These are phyloP conservation scores for Russula earlei DNA, from an alignment of 768 basidiomycete genomes.

Conservation along the genomic window DNA sequence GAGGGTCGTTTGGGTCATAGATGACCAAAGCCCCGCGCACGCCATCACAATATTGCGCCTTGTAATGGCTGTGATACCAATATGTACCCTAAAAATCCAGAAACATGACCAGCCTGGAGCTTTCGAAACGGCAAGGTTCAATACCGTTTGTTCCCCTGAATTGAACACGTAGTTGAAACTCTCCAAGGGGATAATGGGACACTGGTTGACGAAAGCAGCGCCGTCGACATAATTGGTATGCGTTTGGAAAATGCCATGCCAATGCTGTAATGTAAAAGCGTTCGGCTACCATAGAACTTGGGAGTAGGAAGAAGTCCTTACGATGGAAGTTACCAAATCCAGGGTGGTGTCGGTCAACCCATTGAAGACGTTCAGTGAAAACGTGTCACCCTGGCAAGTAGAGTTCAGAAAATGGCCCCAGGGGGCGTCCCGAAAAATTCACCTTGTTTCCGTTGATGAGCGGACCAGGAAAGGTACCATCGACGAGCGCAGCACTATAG, in stretches of 20 bases:
- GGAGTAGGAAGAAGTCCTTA: slow-evolving; percentile 16
- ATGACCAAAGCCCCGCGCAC: slow-evolving; percentile 25
- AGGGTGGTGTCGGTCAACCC: slow-evolving; percentile 35
- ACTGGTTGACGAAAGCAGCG: slow-evolving; percentile 31
- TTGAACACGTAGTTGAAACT: slow-evolving; percentile 36
- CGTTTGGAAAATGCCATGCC: slow-evolving; percentile 42
- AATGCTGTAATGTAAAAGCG: slow-evolving; percentile 32
- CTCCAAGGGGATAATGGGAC: slow-evolving; percentile 34
- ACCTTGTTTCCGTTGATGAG: slow-evolving; percentile 33
- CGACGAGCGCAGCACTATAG: slow-evolving; percentile 33
- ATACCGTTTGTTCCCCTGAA: slow-evolving; percentile 27
- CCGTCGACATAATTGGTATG: slow-evolving; percentile 38
- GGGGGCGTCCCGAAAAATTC: not conserved
- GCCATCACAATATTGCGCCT: slow-evolving; percentile 33
- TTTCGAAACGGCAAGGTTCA: slow-evolving; percentile 25
- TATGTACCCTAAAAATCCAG: slow-evolving; percentile 20
- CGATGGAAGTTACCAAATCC: slow-evolving; percentile 41
- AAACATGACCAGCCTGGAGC: not conserved
- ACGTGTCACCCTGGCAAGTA: slow-evolving; percentile 26
- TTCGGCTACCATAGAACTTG: not conserved
- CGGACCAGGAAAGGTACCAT: slow-evolving; percentile 39
- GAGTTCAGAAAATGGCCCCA: slow-evolving; percentile 22
- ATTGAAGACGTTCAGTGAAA: slow-evolving; percentile 38
- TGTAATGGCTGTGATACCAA: slow-evolving; percentile 31
- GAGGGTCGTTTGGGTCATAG: slow-evolving; percentile 26